Evolutionary conservation across 176 grass and related monocot genomes (phyloP).

Genomic region (Zoysia japonica): DNA sequence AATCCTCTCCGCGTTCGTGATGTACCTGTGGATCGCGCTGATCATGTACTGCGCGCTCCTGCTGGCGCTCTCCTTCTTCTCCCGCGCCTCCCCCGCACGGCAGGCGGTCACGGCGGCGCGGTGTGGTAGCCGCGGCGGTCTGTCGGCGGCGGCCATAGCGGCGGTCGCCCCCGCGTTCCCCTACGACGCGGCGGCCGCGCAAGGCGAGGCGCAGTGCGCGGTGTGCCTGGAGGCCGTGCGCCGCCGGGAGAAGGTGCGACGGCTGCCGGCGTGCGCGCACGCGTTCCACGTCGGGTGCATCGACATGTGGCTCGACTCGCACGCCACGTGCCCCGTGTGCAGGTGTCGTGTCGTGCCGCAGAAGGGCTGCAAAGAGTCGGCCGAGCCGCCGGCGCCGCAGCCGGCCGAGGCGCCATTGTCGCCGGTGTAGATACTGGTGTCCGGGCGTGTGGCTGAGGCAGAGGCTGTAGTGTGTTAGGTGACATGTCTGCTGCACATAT

Average conservation of each 20-base stretch:
- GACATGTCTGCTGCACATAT: neutral
- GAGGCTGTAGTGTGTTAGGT: neutral
- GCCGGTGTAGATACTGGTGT: slow-evolving; percentile 30
- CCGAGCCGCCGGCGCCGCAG: slow-evolving; percentile 5
- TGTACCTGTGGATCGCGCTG: slow-evolving; percentile 47
- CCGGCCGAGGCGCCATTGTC: slow-evolving; percentile 12
- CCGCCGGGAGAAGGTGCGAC: slow-evolving; percentile 37
- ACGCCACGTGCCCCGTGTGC: slow-evolving; percentile 68
- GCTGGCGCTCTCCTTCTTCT: slow-evolving; percentile 4
- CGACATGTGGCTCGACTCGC: slow-evolving; percentile 59
- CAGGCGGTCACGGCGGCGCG: neutral
- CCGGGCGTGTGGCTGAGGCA: too few relatives aligned
- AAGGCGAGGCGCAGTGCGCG: slow-evolving; percentile 35
- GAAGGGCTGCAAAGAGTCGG: neutral
- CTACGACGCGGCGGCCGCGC: neutral
- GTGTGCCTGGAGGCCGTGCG: slow-evolving; percentile 61
- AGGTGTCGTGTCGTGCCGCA: slow-evolving; percentile 40
- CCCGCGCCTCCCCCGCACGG: neutral
- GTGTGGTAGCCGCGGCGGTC: too few relatives aligned
- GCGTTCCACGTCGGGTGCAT: slow-evolving; percentile 66
- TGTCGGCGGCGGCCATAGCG: too few relatives aligned
- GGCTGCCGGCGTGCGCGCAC: slow-evolving; percentile 61
- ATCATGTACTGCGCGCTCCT: slow-evolving; percentile 39
- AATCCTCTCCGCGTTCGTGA: slow-evolving; percentile 45
- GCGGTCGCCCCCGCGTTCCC: too few relatives aligned